Evolutionary conservation across 805 yeast genomes (phyloP).

Genomic region (Metschnikowia gelsemii): DNA sequence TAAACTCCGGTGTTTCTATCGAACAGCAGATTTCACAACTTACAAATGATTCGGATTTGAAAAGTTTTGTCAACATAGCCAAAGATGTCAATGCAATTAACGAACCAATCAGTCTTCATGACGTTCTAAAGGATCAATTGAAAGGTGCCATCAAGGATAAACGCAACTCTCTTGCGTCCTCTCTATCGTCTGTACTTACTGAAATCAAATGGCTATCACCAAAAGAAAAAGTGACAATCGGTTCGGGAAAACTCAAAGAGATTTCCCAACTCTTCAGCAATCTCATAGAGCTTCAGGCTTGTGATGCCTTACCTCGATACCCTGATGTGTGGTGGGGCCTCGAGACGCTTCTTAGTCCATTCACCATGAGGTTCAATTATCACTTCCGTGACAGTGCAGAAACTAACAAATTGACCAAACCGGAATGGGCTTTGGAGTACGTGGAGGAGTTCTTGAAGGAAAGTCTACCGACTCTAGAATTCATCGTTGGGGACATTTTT

Average conservation of each 20-base stretch:
- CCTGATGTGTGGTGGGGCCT: slow-evolving; percentile 52
- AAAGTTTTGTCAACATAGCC: slow-evolving; percentile 15
- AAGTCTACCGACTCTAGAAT: slow-evolving; percentile 40
- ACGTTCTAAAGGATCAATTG: slow-evolving; percentile 5
- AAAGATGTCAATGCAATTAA: slow-evolving; percentile 4
- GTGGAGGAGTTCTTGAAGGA: slow-evolving; percentile 43
- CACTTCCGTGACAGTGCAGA: slow-evolving; percentile 58
- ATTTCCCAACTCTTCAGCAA: slow-evolving; percentile 12
- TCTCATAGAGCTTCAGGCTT: slow-evolving; percentile 33
- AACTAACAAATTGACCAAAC: slow-evolving; percentile 64
- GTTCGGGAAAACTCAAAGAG: slow-evolving; percentile 14
- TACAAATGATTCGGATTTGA: background rate
- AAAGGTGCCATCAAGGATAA: background rate
- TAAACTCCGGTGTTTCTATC: slow-evolving; percentile 7
- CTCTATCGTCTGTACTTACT: slow-evolving; percentile 16
- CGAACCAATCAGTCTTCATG: background rate
- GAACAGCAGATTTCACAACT: slow-evolving; percentile 8
- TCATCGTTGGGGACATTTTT: slow-evolving; percentile 39
- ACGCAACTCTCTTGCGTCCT: slow-evolving; percentile 11
- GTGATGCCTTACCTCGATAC: slow-evolving; percentile 27
- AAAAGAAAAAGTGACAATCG: slow-evolving; percentile 15
- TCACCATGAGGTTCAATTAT: slow-evolving; percentile 52
- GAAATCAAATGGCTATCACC: slow-evolving; percentile 28
- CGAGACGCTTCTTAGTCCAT: slow-evolving; percentile 44
- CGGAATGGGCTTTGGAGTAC: slow-evolving; percentile 67